phyloP scores from a whole-genome alignment of 306 rosid genomes.

The Prunus persica region Prunus_persica_NCBIv2 NC_034011.1:21731501-21732000 shows the following conservation, averaged over 20 bases:
- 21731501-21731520: slow-evolving; percentile 70
- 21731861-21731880: not conserved
- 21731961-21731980: slow-evolving; percentile 71
- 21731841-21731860: slow-evolving; percentile 74
- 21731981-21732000: slow-evolving; percentile 62
- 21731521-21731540: slow-evolving; percentile 95
- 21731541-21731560: slow-evolving; percentile 86
- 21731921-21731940: slow-evolving; percentile 39
- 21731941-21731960: slow-evolving; percentile 93
- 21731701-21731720: not conserved
- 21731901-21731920: slow-evolving; percentile 1
- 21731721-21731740: slow-evolving; percentile 48
- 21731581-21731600: slow-evolving; percentile 91
- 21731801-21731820: slow-evolving; percentile 81
- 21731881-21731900: not conserved
- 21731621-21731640: not conserved
- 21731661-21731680: not conserved
- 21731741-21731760: slow-evolving; percentile 82
- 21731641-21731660: not conserved
- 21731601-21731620: slow-evolving; percentile 77
- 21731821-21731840: slow-evolving; percentile 63
- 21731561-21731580: slow-evolving; percentile 97
- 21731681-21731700: not conserved
- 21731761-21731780: slow-evolving; percentile 66
- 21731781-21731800: slow-evolving; percentile 81